phyloP scores from a whole-genome alignment of 2,329 filamentous ascomycete genomes.

The Fusarium sp. region DNA sequence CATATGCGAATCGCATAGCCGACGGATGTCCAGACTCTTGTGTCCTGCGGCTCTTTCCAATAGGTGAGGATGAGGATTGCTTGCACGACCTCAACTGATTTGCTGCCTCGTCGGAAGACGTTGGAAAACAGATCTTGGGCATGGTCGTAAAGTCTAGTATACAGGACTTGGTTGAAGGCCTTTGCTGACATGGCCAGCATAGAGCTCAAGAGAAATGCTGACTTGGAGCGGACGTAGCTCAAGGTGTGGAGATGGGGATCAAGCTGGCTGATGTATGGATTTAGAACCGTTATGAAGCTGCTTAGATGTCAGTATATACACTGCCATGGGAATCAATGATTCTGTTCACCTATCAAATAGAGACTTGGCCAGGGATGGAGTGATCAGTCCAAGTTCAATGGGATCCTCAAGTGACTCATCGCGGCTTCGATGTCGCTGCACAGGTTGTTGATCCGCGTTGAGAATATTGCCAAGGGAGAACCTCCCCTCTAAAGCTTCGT shows the following conservation, averaged over 20 bases:
- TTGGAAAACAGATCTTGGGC: neutral
- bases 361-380: neutral
- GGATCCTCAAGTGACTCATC: neutral
- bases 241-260: neutral
- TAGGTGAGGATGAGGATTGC: neutral
- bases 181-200: neutral
- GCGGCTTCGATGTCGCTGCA: neutral
- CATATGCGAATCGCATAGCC: neutral
- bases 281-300: neutral
- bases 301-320: neutral
- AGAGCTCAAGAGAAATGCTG: neutral
- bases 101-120: neutral
- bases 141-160: neutral
- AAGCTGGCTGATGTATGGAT: neutral
- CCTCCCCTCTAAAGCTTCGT: neutral
- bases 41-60: neutral
- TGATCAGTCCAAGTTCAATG: neutral
- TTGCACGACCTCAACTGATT: neutral
- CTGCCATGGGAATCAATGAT: accelerated
- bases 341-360: neutral
- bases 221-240: neutral
- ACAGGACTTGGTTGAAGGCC: neutral
- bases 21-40: neutral
- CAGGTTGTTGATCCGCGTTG: neutral
- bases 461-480: neutral